These are phyloP conservation scores for Colletotrichum sp. DNA, from an alignment of 2,329 filamentous ascomycete species.

Conservation along the genomic window DNA sequence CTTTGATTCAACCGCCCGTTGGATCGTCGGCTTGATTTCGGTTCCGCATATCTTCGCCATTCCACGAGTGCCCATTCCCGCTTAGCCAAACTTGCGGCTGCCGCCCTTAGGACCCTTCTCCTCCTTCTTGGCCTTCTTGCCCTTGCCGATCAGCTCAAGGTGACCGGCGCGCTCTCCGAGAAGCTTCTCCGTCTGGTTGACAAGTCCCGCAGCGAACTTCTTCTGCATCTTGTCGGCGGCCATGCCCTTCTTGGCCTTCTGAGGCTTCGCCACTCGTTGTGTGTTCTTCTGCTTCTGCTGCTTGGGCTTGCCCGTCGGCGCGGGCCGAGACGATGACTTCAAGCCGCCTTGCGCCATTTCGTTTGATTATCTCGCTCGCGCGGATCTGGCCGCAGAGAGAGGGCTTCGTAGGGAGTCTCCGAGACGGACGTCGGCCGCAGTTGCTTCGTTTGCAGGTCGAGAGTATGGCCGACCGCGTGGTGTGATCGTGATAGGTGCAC, in stretches of 20 bases:
- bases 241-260: slow-evolving; percentile 46
- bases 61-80: background rate
- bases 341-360: slow-evolving; percentile 61
- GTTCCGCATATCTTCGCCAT: background rate
- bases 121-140: slow-evolving; percentile 51
- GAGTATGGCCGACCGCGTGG: background rate
- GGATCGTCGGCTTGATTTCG: background rate
- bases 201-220: slow-evolving; percentile 61
- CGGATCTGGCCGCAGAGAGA: background rate
- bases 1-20: background rate
- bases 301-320: slow-evolving; percentile 41
- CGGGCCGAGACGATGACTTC: slow-evolving; percentile 50
- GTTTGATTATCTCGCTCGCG: background rate
- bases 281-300: slow-evolving; percentile 39
- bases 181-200: slow-evolving; percentile 60
- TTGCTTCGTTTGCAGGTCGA: background rate
- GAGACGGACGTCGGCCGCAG: background rate
- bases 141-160: slow-evolving; percentile 63
- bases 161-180: slow-evolving; percentile 65
- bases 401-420: background rate
- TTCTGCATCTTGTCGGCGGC: slow-evolving; percentile 57
- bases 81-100: slow-evolving; percentile 61
- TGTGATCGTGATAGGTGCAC: background rate
- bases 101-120: slow-evolving; percentile 49
- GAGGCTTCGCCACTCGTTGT: slow-evolving; percentile 55